A percentile compares a stretch with the other conserved stretches of the same genome.
Conservation (phyloP, 495 filamentous ascomycete genomes). For the Hypoxylon perforatum region DNA sequence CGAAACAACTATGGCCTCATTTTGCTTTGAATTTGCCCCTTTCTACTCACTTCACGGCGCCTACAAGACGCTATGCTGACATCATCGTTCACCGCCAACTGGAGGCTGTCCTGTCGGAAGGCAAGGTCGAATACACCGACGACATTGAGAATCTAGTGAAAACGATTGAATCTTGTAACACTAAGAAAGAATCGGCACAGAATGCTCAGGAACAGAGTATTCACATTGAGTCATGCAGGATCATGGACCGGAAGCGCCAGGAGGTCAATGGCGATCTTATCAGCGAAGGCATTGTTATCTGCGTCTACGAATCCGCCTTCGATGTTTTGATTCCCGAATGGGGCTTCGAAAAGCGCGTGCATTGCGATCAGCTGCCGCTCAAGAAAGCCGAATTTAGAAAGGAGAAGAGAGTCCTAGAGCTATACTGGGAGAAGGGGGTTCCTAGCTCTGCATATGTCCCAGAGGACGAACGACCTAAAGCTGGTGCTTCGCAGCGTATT, state of each 20-base stretch:
- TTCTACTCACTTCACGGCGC: conserved; percentile 98
- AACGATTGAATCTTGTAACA: conserved; percentile 96
- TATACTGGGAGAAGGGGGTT: conserved; percentile 99
- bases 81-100: conserved; percentile 96
- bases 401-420: conserved; percentile 88
- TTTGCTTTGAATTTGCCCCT: conserved; percentile 92
- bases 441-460: conserved; percentile 96
- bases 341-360: conserved; percentile 98
- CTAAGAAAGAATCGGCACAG: conserved; percentile 98
- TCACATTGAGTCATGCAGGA: conserved; percentile 95
- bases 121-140: conserved; percentile 85
- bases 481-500: conserved; percentile 70
- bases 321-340: conserved; percentile 98
- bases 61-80: conserved; percentile 93
- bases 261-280: conserved; percentile 92
- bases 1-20: conserved; percentile 80
- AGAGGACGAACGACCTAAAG: conserved; percentile 94
- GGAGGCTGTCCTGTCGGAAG: conserved; percentile 85
- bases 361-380: conserved; percentile 96
- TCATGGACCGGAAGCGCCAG: conserved; percentile 87
- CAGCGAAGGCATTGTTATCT: conserved; percentile 95
- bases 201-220: conserved; percentile 98
- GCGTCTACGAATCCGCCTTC: conserved; percentile 98
- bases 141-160: conserved; percentile 89
- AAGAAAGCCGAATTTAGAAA: conserved; percentile 99